Percentiles rank a stretch among this genome's conserved stretches.
Conservation (phyloP, 208 protist genomes). For the Trypanosoma mega region DNA sequence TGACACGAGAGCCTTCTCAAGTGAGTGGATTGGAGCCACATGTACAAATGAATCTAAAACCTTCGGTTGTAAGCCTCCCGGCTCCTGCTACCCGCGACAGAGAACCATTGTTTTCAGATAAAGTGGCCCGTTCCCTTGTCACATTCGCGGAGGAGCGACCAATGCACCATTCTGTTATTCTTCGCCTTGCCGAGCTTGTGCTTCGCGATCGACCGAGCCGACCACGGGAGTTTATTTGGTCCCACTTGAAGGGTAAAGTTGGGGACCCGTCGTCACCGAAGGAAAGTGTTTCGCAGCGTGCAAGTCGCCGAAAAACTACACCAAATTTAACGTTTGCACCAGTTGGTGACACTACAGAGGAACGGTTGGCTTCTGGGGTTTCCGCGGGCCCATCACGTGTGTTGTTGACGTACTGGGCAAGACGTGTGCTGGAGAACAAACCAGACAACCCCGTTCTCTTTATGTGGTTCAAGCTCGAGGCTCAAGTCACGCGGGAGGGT, state of each 20-base stretch:
- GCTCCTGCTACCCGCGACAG: too few relatives aligned
- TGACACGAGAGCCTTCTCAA: too few relatives aligned
- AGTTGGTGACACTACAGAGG: slow-evolving; percentile 43
- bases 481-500: slow-evolving; percentile 39
- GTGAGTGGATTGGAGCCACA: too few relatives aligned
- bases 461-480: slow-evolving; percentile 50
- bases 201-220: slow-evolving; percentile 1
- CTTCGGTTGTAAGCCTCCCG: slow-evolving; percentile 2
- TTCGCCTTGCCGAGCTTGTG: background rate
- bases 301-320: background rate
- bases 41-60: slow-evolving; percentile 9
- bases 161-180: background rate
- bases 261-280: background rate
- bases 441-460: slow-evolving; percentile 61
- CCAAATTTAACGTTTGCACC: slow-evolving; percentile 22
- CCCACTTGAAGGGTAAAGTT: slow-evolving; percentile 11
- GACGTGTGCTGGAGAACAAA: slow-evolving; percentile 44
- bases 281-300: background rate
- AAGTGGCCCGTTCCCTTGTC: slow-evolving; percentile 1
- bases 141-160: background rate
- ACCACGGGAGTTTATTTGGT: background rate
- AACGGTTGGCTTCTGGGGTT: slow-evolving; percentile 44
- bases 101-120: too few relatives aligned
- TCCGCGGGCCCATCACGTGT: slow-evolving; percentile 26
- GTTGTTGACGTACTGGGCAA: slow-evolving; percentile 33